Conservation (phyloP, 208 protist genomes). For the Trypanosoma scelopori region DNA sequence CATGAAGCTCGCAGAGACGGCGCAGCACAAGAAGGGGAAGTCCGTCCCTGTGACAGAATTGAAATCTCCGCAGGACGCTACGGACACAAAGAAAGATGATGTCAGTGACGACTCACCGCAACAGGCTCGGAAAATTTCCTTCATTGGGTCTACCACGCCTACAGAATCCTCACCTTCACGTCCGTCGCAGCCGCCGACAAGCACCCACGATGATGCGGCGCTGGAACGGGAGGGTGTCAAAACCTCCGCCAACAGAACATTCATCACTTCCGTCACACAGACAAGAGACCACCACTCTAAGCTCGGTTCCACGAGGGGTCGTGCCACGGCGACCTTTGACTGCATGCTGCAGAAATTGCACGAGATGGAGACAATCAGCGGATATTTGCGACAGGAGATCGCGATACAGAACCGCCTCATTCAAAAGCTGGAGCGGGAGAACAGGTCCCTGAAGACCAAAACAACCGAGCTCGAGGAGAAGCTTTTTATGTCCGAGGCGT, state of each 20-base stretch:
- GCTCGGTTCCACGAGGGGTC: background rate
- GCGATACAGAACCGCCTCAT: conserved; percentile 65
- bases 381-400: conserved; percentile 72
- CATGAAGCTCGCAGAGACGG: conserved; percentile 49
- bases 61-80: background rate
- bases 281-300: background rate
- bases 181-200: too few relatives aligned
- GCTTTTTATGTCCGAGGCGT: conserved; percentile 50
- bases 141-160: background rate
- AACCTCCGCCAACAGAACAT: background rate
- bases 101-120: background rate
- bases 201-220: too few relatives aligned
- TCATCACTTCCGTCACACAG: conserved; percentile 5
- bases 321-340: conserved; percentile 49
- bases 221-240: background rate
- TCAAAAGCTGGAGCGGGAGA: conserved; percentile 63
- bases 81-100: background rate
- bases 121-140: background rate
- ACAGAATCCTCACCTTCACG: too few relatives aligned
- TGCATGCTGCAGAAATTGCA: conserved; percentile 71
- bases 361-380: conserved; percentile 76
- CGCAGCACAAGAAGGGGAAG: conserved; percentile 31
- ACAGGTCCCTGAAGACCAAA: conserved; percentile 52
- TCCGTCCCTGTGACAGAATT: background rate
- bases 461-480: conserved; percentile 47